Base-by-base conservation (phyloP, 805 yeast species). In the Brettanomyces naardenensis region DNA sequence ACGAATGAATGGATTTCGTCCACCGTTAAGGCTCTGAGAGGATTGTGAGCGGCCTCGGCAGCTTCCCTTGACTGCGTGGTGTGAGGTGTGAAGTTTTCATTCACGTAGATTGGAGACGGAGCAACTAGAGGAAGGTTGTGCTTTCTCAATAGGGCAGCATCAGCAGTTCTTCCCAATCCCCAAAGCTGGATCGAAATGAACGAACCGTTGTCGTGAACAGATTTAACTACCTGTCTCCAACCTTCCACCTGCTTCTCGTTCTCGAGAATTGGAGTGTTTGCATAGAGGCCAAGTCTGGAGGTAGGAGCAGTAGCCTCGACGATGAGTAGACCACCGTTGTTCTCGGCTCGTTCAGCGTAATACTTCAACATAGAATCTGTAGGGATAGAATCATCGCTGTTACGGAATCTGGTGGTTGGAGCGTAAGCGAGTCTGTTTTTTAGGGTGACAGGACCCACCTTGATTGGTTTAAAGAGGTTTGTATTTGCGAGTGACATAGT, bases 301-400 rank as follows among this genome's bases (percentile, higher is more conserved):
- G 74, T 59, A n/a, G 67, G 65, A 47, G 64, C 66, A 1, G 80
- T 69, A 11, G 77, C 86, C 52, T 80, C 88, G 7, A 80, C 59
- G 45, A 76, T 69, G 23, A 79, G 44, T 43, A 81, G 56, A 14
- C 83, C 69, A 15, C 87, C 87, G 15, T 73, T 71, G 40, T 59
- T 58, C 34, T 59, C 50, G 1, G 85, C 68, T 47, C 85, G 64
- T 47, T 75, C 74, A 19, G 52, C 62, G 50, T 81, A 81, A 54
- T 80, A 77, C 43, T 68, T 61, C n/a, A 57, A 51, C 43, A 68
- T 62, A 40, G 72, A 62, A 27, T 71, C 74, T 4, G 68, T 60
- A 10, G 79, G 73, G 25, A 63, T 61, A 40, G 57, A 60, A 20
- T 63, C 68, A 4, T 47, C 49, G 3, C 54, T 47, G 31, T 61